A percentile compares a stretch with the other conserved stretches of the same genome.
Evolutionary conservation across 192 early-diverging fungal species (phyloP).

Genomic region (Coemansia sp.): DNA sequence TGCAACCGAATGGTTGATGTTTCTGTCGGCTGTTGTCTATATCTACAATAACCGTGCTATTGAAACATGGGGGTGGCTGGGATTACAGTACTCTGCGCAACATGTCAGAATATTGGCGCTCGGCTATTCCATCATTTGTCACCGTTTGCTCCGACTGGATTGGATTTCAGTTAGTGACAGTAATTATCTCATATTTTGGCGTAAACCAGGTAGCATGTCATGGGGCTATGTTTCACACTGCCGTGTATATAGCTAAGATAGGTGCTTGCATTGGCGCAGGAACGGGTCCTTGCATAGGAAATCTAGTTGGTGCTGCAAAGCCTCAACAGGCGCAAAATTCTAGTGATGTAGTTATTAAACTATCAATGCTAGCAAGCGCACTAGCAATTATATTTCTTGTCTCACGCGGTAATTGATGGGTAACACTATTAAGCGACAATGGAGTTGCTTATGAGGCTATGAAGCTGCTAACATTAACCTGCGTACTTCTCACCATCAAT

Average conservation of each 20-base stretch:
- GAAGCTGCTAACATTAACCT: conserved; percentile 66
- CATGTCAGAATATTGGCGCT: conserved; percentile 57
- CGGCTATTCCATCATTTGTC: conserved; percentile 73
- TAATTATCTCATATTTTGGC: conserved; percentile 73
- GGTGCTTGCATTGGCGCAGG: conserved; percentile 72
- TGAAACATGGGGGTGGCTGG: conserved; percentile 83
- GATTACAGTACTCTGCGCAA: conserved; percentile 61
- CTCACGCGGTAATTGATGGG: conserved; percentile 21
- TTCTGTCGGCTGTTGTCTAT: conserved; percentile 63
- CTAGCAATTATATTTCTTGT: conserved; percentile 3
- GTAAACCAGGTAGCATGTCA: conserved; percentile 73
- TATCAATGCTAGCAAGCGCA: conserved; percentile 55
- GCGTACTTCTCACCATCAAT: conserved; percentile 58
- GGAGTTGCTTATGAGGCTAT: conserved; percentile 68
- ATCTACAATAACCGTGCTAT: conserved; percentile 57
- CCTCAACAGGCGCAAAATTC: conserved; percentile 61
- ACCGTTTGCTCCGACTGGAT: conserved; percentile 81
- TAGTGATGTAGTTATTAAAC: conserved; percentile 47
- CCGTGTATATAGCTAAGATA: conserved; percentile 66
- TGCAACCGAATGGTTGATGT: conserved; percentile 66
- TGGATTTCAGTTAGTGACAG: conserved; percentile 66
- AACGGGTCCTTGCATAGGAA: conserved; percentile 72
- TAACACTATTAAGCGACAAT: conserved; percentile 60
- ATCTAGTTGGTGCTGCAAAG: conserved; percentile 60
- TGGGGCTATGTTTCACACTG: conserved; percentile 58